These are phyloP conservation scores for Acer negundo DNA, from an alignment of 345 rosid genomes.

Conservation along the genomic window DNA sequence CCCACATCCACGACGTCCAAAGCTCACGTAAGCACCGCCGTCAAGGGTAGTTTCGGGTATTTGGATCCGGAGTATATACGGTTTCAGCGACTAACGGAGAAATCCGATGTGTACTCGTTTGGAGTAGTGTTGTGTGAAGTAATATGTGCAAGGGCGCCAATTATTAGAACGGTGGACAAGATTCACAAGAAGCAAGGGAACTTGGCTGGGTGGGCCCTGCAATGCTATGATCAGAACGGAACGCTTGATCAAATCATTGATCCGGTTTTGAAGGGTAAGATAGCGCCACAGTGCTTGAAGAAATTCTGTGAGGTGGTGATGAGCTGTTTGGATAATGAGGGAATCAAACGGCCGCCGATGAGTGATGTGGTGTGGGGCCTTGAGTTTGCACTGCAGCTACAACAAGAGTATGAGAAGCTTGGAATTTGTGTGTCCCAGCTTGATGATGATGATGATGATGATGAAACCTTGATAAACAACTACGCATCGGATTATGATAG, in stretches of 20 bases:
- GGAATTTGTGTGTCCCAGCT: not conserved
- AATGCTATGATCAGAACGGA: conserved; percentile 25
- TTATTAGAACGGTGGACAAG: conserved; percentile 12
- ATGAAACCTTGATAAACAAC: not conserved
- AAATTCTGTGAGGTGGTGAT: conserved; percentile 45
- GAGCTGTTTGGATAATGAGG: conserved; percentile 6
- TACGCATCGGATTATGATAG: not conserved
- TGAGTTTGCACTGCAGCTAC: conserved; percentile 32
- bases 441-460: not conserved
- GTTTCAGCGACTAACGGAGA: conserved; percentile 52
- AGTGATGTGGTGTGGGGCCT: conserved; percentile 27
- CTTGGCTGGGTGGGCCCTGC: conserved; percentile 45
- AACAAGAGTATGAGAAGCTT: not conserved
- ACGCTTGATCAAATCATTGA: conserved; percentile 43
- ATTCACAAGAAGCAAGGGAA: conserved; percentile 29
- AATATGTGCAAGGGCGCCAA: conserved; percentile 48
- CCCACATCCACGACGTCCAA: conserved; percentile 34
- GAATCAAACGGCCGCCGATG: conserved; percentile 26
- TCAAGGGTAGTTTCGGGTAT: conserved; percentile 58
- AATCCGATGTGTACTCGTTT: conserved; percentile 73
- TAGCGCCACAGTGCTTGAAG: conserved; percentile 35
- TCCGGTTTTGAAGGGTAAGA: conserved; percentile 32
- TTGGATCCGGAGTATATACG: conserved; percentile 68
- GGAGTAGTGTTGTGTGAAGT: conserved; percentile 64
- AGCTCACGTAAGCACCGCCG: conserved; percentile 49